Evolutionary conservation across 352 stramenopile species (phyloP).

Genomic region (Achlya hypogyna): DNA sequence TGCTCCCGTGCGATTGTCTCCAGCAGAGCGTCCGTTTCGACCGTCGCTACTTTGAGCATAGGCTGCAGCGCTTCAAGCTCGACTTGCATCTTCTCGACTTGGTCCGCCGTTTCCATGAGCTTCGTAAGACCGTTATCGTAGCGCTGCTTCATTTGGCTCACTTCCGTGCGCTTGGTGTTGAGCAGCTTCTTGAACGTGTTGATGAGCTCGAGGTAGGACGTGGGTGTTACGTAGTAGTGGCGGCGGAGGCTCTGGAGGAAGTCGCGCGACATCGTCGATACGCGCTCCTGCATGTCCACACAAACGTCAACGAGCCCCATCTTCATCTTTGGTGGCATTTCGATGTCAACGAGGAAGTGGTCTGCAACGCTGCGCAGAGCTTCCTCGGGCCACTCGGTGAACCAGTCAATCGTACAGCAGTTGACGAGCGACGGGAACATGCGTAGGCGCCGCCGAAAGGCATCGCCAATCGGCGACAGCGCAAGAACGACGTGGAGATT

Average conservation of each 20-base stretch:
- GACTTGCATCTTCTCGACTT: constrained; percentile 91
- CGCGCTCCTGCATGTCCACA: constrained; percentile 91
- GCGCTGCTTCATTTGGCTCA: constrained; percentile 84
- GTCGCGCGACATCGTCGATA: constrained; percentile 67
- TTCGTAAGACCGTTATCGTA: constrained; percentile 92
- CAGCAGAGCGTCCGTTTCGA: constrained; percentile 85
- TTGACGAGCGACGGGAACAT: constrained; percentile 97
- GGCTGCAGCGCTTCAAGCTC: constrained; percentile 90
- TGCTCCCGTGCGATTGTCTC: constrained; percentile 85
- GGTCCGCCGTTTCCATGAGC: constrained; percentile 88
- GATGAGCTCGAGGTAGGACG: constrained; percentile 92
- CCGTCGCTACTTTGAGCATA: constrained; percentile 85
- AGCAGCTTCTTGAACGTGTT: constrained; percentile 93
- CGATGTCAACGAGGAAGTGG: constrained; percentile 86
- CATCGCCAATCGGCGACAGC: constrained; percentile 89
- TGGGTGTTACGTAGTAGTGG: constrained; percentile 95
- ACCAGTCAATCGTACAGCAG: constrained; percentile 96
- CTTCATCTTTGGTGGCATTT: constrained; percentile 68
- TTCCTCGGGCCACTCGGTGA: constrained; percentile 92
- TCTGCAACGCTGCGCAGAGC: constrained; percentile 88
- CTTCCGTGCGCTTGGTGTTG: constrained; percentile 83
- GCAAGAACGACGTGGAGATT: constrained; percentile 93
- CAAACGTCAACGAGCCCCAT: constrained; percentile 90
- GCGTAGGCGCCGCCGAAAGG: constrained; percentile 86
- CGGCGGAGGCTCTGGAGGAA: constrained; percentile 83